Percentiles rank a stretch among this genome's conserved stretches.
Conservation (phyloP, 2,329 filamentous ascomycete species). For the Alternaria arborescens region DNA sequence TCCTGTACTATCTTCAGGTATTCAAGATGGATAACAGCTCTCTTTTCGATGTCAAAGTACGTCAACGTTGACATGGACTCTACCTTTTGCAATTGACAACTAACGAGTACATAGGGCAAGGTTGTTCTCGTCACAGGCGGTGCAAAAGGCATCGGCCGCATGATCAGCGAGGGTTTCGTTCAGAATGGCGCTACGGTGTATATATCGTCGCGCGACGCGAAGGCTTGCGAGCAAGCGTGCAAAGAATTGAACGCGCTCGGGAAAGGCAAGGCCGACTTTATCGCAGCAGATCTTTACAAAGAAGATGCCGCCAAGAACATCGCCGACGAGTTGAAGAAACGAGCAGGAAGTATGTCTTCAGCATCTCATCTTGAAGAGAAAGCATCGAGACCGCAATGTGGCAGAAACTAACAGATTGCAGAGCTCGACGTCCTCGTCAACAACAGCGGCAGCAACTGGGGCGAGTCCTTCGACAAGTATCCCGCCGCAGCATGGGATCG, state of each 20-base stretch:
- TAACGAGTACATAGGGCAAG: constrained; percentile 45
- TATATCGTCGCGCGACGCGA: constrained; percentile 72
- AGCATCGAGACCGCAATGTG: neutral
- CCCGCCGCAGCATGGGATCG: constrained; percentile 63
- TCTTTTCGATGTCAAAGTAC: constrained; percentile 51
- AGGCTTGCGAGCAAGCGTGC: constrained; percentile 66
- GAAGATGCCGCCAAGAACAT: constrained; percentile 68
- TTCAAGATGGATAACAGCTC: constrained; percentile 46
- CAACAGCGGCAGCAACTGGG: constrained; percentile 73
- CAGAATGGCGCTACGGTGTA: constrained; percentile 72
- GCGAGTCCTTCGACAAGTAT: constrained; percentile 66
- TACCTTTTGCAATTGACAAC: neutral
- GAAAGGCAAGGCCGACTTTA: constrained; percentile 65
- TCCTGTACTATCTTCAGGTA: neutral
- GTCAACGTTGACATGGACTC: neutral
- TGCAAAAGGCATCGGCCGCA: constrained; percentile 69
- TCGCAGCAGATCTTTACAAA: constrained; percentile 69
- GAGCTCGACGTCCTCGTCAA: constrained; percentile 70
- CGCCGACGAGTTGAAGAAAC: constrained; percentile 63
- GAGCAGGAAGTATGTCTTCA: constrained; percentile 55
- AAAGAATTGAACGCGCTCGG: constrained; percentile 65
- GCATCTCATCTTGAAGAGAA: too few species aligned
- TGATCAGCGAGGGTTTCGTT: constrained; percentile 74
- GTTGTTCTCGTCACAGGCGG: constrained; percentile 59
- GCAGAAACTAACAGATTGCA: constrained; percentile 18